Conservation (phyloP, 257 asterid species). For the Scutellaria galericulata region DNA sequence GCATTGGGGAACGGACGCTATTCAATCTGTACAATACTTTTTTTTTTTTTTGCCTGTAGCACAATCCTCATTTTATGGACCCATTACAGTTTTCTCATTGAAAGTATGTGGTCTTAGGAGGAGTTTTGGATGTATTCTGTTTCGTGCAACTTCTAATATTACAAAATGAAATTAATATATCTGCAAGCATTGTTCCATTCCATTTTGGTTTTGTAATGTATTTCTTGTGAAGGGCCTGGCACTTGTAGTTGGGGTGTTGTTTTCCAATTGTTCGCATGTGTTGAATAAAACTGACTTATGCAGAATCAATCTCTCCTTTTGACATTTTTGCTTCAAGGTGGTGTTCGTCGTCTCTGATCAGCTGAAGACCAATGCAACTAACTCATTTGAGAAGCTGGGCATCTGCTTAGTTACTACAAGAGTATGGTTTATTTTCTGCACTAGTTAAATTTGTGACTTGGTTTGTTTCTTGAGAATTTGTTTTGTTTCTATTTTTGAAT, state of each 20-base stretch:
- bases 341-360: no score
- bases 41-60: constrained; percentile 51
- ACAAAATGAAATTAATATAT: constrained; percentile 26
- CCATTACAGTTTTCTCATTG: constrained; percentile 51
- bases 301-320: no score
- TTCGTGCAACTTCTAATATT: constrained; percentile 14
- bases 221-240: neutral
- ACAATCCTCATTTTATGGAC: constrained; percentile 60
- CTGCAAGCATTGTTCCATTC: constrained; percentile 2
- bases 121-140: constrained; percentile 45
- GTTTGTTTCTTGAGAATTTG: no score
- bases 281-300: no score
- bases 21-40: constrained; percentile 46
- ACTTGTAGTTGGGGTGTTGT: neutral
- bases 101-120: constrained; percentile 51
- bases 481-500: no score
- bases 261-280: neutral
- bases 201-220: constrained; percentile 8
- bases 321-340: no score
- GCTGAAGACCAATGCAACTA: no score
- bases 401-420: no score
- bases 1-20: constrained; percentile 9
- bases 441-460: no score
- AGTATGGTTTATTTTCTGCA: no score
- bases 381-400: no score